A percentile compares a stretch with the other conserved stretches of the same genome.
Evolutionary conservation across 371 early-diverging fungal genomes (phyloP).

Genomic region (Blastocladiella emersonii): DNA sequence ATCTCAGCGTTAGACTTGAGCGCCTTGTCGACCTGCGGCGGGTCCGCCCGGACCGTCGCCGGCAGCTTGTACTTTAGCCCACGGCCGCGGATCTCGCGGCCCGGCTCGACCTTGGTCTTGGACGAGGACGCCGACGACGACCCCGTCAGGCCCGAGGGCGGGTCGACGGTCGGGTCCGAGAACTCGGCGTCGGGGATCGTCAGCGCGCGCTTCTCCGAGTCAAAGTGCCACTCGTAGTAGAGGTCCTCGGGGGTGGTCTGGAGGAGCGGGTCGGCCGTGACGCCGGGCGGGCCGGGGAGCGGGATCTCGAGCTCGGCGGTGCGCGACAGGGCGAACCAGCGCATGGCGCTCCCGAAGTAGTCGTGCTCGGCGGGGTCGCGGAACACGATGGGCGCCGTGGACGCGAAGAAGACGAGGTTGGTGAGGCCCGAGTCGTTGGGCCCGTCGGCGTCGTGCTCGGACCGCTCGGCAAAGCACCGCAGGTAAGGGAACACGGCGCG

Average conservation of each 20-base stretch:
- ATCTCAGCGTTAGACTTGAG: slow-evolving; percentile 8
- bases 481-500: slow-evolving; percentile 36
- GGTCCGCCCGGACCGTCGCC: slow-evolving; percentile 19
- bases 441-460: slow-evolving; percentile 7
- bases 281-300: not conserved
- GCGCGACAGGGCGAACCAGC: slow-evolving; percentile 4
- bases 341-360: not conserved
- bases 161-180: slow-evolving; percentile 11
- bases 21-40: slow-evolving; percentile 15
- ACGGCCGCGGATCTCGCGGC: no score
- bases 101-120: no score
- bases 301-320: slow-evolving; percentile 2
- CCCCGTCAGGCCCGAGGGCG: no score
- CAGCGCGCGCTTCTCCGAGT: not conserved
- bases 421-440: slow-evolving; percentile 25
- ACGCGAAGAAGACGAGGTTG: slow-evolving; percentile 48
- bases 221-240: slow-evolving; percentile 18
- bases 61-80: slow-evolving; percentile 17
- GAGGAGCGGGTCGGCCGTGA: not conserved
- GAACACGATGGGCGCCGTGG: slow-evolving; percentile 29
- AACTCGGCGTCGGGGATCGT: not conserved
- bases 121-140: no score
- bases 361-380: slow-evolving; percentile 6
- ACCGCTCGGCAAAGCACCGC: slow-evolving; percentile 34
- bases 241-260: not conserved